Base-by-base conservation (phyloP, 139 green algal species). In the Zygnema circumcarinatum region DNA sequence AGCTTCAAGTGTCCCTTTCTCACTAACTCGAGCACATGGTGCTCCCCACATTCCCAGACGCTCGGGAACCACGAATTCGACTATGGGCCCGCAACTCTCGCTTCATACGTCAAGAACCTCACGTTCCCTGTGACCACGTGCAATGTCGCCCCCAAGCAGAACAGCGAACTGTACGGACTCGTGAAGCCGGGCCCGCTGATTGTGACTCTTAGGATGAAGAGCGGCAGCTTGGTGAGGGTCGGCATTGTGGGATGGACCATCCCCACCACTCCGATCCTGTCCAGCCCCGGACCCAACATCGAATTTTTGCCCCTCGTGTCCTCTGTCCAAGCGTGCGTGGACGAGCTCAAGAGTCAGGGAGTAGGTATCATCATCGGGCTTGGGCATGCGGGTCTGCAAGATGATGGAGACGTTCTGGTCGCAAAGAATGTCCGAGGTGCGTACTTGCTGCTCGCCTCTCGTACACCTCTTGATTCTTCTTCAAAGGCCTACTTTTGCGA, bases 61-160 rank as follows among this genome's bases (percentile, higher is more conserved):
- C 20, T 92, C 2, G 90, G 90, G 74, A 88, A 91, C 85, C 81
- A 92, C 33, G 90, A 93, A 81, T 92, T 93, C 31, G 90, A 93
- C 82, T 87, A 83, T 0, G 90, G 90, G 2, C 38, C 74, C 25
- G 62, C 74, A 22, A 38, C 54, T 0, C 68, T 92, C 42, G 67
- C 47, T 1, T 29, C 31, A 2, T 92, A 89, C 78, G n/a, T 91
- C 32, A 3, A 36, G 3, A 74, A 82, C 29, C 69, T 92, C 33
- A 38, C 54, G 1, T 39, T 84, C 32, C 89, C 89, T 11, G 35
- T 92, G 22, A 29, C 90, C 0, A 73, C 41, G n/a, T 81, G 78
- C 91, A 93, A 93, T 87, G 47, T 93, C 53, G 67, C 81, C 31
- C 56, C 73, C 52, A 85, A 32, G 38, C 2, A 41, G 2, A 3